Base-by-base conservation (phyloP, 495 filamentous ascomycete species). In the Pseudevernia furfuracea region DNA sequence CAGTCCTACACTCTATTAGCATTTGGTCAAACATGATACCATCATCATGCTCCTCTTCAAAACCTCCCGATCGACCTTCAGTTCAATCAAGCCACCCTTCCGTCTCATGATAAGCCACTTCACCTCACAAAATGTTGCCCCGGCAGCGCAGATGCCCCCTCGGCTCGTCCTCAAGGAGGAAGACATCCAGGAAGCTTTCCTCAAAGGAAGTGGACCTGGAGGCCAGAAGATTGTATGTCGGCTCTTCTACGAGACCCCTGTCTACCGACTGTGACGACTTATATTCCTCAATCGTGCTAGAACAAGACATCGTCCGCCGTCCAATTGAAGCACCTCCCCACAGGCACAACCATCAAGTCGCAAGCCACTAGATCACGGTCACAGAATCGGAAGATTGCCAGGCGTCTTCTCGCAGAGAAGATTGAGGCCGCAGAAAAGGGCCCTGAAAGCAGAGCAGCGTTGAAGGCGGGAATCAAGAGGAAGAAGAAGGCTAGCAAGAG, bases 261-360 rank as follows among this genome's bases (percentile, higher is more conserved):
- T 56, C 58, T 32, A 7, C 62, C 53, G 58, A 39, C 17, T 32
- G 65, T 15, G 25, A 46, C 52, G 28, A 43, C 58, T 60, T 37
- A 60, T 34, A 43, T 14, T 12, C 23, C 66, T 58, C 9, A 25
- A n/a, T 30, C 2, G 21, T 15, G 9, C 43, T 61, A 92, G 89
- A 98, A 98, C 78, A 98, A 98, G 87, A 97, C 94, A 30, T 87
- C 85, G 67, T 97, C 90, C 12, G 94, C 94, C 56, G 94, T 97
- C 46, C 95, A 98, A 71, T 81, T 98, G 34, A 92, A 85, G 63
- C 94, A 98, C 76, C 75, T 89, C 28, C 90, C 92, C 19, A 93
- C 91, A 12, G 92, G 92, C 58, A 76, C 96, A 36, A 92, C 97
- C 30, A 79, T 97, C 15, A 98, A 98, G 74, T 92, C 81, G 48